phyloP scores from a whole-genome alignment of 2,329 filamentous ascomycete species.

The Trichoderma citrinoviride region DNA sequence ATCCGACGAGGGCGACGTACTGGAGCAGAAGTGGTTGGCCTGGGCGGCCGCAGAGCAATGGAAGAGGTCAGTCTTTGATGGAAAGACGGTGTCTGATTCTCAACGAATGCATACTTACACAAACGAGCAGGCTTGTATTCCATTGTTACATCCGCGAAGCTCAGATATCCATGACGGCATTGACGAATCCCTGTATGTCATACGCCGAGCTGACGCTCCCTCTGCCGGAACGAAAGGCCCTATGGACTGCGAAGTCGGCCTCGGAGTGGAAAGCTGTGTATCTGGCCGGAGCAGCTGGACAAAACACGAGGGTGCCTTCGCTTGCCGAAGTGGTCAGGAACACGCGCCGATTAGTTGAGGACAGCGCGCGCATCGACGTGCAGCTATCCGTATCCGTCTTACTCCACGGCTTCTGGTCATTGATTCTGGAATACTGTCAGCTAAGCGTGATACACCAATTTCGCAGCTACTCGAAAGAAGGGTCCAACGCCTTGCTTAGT shows the following conservation, averaged over 20 bases:
- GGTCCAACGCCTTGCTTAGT: constrained; percentile 47
- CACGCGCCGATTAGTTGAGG: constrained; percentile 49
- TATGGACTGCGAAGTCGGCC: constrained; percentile 66
- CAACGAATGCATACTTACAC: constrained; percentile 21
- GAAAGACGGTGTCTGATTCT: background rate
- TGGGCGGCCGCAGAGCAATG: constrained; percentile 66
- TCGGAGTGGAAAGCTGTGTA: constrained; percentile 63
- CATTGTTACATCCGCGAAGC: constrained; percentile 64
- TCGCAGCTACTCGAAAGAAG: constrained; percentile 46
- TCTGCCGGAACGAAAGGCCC: constrained; percentile 56
- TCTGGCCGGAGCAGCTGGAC: constrained; percentile 41
- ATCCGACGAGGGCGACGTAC: constrained; percentile 53
- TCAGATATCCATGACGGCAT: constrained; percentile 64
- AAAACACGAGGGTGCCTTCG: constrained; percentile 47
- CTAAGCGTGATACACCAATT: constrained; percentile 50
- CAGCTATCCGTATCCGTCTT: constrained; percentile 58
- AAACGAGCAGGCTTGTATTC: constrained; percentile 52
- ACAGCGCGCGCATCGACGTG: constrained; percentile 53
- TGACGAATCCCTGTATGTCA: constrained; percentile 63
- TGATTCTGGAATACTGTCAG: constrained; percentile 65
- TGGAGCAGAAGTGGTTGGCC: constrained; percentile 63
- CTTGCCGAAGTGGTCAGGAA: constrained; percentile 57
- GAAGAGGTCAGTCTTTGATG: constrained; percentile 48
- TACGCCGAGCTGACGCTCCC: constrained; percentile 67
- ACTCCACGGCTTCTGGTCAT: constrained; percentile 62